Conservation (phyloP, 2,329 filamentous ascomycete species). For the Didymella pinodella region DNA sequence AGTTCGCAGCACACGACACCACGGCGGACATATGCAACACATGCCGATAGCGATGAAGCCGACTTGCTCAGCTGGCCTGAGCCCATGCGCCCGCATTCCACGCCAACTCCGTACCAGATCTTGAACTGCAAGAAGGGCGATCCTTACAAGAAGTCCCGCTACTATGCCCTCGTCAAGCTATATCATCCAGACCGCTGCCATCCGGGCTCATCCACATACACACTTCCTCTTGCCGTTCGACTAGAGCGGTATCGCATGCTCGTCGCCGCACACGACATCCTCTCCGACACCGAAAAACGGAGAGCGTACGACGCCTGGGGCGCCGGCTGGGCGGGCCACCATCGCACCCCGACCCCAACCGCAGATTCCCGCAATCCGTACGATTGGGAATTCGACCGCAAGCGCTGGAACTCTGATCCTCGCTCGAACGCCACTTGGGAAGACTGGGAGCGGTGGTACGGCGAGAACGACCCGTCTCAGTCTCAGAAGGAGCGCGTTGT, state of each 20-base stretch:
- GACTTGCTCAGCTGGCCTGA: slow-evolving; percentile 46
- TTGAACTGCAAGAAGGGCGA: slow-evolving; percentile 68
- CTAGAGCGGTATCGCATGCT: slow-evolving; percentile 92
- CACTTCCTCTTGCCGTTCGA: slow-evolving; percentile 65
- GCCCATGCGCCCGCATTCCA: slow-evolving; percentile 47
- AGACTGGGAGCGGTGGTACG: slow-evolving; percentile 78
- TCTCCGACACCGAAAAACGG: slow-evolving; percentile 81
- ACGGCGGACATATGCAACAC: slow-evolving; percentile 41
- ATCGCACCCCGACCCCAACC: slow-evolving; percentile 28
- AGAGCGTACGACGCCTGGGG: slow-evolving; percentile 83
- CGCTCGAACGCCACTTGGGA: slow-evolving; percentile 93
- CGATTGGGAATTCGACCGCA: slow-evolving; percentile 38
- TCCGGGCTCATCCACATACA: slow-evolving; percentile 50
- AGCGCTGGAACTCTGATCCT: slow-evolving; percentile 51
- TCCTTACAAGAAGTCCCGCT: slow-evolving; percentile 82
- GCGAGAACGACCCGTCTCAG: slow-evolving; percentile 40
- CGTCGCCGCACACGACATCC: slow-evolving; percentile 84
- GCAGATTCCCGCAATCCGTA: slow-evolving; percentile 26
- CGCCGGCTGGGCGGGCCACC: slow-evolving; percentile 72
- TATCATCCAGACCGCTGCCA: slow-evolving; percentile 84
- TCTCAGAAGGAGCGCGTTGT: slow-evolving; percentile 57
- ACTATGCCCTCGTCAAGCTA: slow-evolving; percentile 91
- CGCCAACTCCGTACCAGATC: slow-evolving; percentile 89
- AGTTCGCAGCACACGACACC: slow-evolving; percentile 32
- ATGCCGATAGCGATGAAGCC: slow-evolving; percentile 28